These are phyloP conservation scores for Globisporangium viniferum DNA, from an alignment of 352 stramenopile species.

Conservation along the genomic window DNA sequence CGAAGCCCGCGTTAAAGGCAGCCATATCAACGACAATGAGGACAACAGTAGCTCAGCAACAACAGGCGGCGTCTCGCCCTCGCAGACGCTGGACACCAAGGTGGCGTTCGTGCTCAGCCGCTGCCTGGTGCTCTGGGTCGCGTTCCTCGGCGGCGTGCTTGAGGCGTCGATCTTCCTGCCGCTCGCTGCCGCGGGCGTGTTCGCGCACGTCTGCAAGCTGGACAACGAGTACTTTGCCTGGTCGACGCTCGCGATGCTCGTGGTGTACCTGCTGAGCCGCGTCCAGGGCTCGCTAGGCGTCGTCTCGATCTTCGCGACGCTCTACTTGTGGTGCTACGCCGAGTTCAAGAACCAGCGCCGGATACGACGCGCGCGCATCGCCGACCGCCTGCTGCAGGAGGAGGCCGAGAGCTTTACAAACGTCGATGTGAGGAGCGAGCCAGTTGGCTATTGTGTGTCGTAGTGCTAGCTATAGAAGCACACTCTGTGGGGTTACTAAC, in stretches of 20 bases:
- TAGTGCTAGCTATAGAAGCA: too few species aligned
- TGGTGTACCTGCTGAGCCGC: conserved; percentile 34
- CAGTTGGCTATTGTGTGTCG: too few species aligned
- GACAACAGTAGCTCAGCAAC: not conserved
- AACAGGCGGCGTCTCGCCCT: not conserved
- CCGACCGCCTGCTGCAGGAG: conserved; percentile 21
- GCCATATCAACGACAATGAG: not conserved
- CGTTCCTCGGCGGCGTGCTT: conserved; percentile 27
- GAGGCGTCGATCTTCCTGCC: conserved; percentile 58
- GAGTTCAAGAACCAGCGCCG: conserved; percentile 43
- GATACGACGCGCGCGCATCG: conserved; percentile 19
- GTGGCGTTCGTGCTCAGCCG: conserved; percentile 17
- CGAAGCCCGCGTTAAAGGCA: not conserved
- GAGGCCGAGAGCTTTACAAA: conserved; percentile 32
- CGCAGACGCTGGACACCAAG: conserved; percentile 18
- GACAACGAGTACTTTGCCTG: conserved; percentile 25
- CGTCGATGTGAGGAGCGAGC: conserved; percentile 20
- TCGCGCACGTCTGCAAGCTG: conserved; percentile 29
- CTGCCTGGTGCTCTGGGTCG: conserved; percentile 31
- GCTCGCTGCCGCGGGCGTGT: conserved; percentile 40
- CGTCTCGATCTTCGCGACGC: conserved; percentile 25
- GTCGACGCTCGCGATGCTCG: conserved; percentile 30
- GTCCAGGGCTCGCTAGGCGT: conserved; percentile 46
- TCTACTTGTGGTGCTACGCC: conserved; percentile 58
- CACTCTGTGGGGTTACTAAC: not conserved